Conservation (phyloP, 441 rosid genomes). For the Adansonia grandidieri region DNA sequence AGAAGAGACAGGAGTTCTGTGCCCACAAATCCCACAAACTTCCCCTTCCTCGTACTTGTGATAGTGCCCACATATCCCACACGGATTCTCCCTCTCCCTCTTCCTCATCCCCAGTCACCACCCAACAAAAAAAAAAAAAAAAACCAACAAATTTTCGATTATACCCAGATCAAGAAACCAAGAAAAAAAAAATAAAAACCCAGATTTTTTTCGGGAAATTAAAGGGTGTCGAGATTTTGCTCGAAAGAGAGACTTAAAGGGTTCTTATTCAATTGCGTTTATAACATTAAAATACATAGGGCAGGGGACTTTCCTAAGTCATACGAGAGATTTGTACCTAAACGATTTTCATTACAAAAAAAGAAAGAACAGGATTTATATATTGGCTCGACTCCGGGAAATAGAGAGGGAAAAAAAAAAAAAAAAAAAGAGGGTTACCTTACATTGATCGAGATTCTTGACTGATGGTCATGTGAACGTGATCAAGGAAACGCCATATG, state of each 20-base stretch:
- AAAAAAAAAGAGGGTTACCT: background rate
- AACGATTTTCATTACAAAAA: background rate
- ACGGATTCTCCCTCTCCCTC: constrained; percentile 96
- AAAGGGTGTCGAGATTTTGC: constrained; percentile 2
- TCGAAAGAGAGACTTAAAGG: background rate
- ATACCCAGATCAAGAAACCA: constrained; percentile 34
- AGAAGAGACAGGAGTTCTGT: constrained; percentile 58
- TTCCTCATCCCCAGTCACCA: constrained; percentile 67
- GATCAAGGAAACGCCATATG: background rate
- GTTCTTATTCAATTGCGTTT: background rate
- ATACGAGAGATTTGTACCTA: background rate
- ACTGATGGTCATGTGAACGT: background rate
- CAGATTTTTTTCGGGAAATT: background rate
- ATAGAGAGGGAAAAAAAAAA: background rate
- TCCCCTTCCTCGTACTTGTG: constrained; percentile 98
- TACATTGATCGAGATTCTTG: background rate
- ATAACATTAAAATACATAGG: too few relatives aligned
- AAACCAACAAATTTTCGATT: background rate
- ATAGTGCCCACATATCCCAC: constrained; percentile 90
- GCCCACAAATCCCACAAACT: constrained; percentile 95
- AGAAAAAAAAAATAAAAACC: background rate
- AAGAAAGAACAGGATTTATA: background rate
- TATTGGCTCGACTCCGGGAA: background rate
- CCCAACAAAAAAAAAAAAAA: background rate
- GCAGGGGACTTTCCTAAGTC: background rate